Conservation (phyloP, 2,329 filamentous ascomycete species). For the Thyridium curvatum region DNA sequence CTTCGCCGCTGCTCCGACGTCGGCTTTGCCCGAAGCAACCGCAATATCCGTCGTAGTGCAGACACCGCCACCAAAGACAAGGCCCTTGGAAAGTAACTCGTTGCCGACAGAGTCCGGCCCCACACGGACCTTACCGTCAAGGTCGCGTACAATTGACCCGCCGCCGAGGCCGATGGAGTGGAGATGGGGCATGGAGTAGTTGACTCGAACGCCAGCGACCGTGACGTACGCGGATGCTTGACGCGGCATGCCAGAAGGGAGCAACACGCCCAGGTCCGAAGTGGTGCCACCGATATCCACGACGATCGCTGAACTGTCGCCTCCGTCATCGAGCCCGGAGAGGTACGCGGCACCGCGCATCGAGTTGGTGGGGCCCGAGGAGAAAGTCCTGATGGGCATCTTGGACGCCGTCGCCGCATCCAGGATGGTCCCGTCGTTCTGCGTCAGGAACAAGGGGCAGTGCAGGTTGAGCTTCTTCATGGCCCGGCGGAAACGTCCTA, state of each 20-base stretch:
- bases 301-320: conserved; percentile 25
- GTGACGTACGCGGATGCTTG: conserved; percentile 37
- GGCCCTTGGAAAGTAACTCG: conserved; percentile 34
- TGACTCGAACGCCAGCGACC: conserved; percentile 39
- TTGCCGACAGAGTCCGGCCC: conserved; percentile 47
- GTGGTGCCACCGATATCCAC: conserved; percentile 50
- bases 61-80: conserved; percentile 38
- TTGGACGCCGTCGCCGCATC: conserved; percentile 31
- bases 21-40: conserved; percentile 39
- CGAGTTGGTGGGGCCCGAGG: conserved; percentile 22
- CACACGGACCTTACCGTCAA: conserved; percentile 25
- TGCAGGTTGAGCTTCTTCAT: conserved; percentile 31
- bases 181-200: conserved; percentile 27
- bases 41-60: conserved; percentile 41
- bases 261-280: conserved; percentile 40
- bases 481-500: conserved; percentile 35
- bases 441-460: conserved; percentile 37
- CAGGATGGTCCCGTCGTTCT: conserved; percentile 43
- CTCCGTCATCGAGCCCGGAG: conserved; percentile 27
- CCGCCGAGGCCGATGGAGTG: conserved; percentile 35
- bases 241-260: conserved; percentile 40
- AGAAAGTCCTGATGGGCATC: conserved; percentile 42
- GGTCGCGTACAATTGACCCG: conserved; percentile 28
- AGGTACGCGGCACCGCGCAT: conserved; percentile 44
- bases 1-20: conserved; percentile 34